These are phyloP conservation scores for Zalaria obscura DNA, from an alignment of 2,329 filamentous ascomycete species.

Conservation along the genomic window DNA sequence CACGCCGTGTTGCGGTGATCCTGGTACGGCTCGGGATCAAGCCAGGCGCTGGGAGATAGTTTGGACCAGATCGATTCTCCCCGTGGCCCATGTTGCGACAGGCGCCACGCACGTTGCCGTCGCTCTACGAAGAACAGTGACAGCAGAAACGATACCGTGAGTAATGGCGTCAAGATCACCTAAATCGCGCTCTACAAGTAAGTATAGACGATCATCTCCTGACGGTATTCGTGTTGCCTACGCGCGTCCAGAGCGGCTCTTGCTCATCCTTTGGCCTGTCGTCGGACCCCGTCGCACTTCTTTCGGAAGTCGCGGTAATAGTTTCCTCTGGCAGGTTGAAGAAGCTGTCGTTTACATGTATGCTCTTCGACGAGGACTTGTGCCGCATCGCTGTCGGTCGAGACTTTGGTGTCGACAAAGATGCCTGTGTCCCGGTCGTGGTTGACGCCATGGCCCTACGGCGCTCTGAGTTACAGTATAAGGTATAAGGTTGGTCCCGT, in stretches of 20 bases:
- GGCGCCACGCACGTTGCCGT: slow-evolving; percentile 36
- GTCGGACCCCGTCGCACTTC: too few relatives aligned
- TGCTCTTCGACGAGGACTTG: too few relatives aligned
- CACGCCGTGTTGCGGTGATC: slow-evolving; percentile 17
- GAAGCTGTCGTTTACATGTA: neutral
- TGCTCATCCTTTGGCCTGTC: too few relatives aligned
- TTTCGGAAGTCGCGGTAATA: neutral
- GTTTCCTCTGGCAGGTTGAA: neutral
- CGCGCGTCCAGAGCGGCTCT: neutral
- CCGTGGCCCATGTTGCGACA: slow-evolving; percentile 20
- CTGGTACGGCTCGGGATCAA: slow-evolving; percentile 30
- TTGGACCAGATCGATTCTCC: slow-evolving; percentile 21
- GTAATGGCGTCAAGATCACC: slow-evolving; percentile 45
- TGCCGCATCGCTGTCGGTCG: too few relatives aligned
- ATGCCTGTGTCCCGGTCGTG: too few relatives aligned
- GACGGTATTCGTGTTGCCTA: neutral
- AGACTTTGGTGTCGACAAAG: too few relatives aligned
- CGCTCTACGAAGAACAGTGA: slow-evolving; percentile 50
- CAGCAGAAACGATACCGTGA: slow-evolving; percentile 49
- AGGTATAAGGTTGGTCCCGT: too few relatives aligned
- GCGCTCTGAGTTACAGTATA: too few relatives aligned
- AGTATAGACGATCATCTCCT: neutral
- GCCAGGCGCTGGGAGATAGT: slow-evolving; percentile 18
- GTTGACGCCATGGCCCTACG: too few relatives aligned
- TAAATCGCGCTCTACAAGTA: slow-evolving; percentile 3